These are phyloP conservation scores for Zymoseptoria ardabiliae DNA, from an alignment of 2,329 filamentous ascomycete genomes.

Conservation along the genomic window DNA sequence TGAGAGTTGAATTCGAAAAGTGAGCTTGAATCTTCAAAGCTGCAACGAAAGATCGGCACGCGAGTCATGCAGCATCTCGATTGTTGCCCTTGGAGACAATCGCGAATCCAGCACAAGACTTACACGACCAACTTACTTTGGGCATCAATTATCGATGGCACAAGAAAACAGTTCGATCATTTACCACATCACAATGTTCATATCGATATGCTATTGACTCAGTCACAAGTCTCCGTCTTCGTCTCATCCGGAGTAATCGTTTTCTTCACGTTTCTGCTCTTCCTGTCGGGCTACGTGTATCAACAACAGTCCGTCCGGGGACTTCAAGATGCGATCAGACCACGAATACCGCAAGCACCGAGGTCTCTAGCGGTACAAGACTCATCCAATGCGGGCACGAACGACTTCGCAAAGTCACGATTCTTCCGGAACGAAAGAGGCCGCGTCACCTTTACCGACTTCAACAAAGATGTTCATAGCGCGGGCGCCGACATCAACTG, in stretches of 20 bases:
- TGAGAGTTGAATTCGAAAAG: background rate
- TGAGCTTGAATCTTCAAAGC: background rate
- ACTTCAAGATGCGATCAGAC: conserved; percentile 65
- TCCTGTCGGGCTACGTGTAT: conserved; percentile 78
- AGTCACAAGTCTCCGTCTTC: conserved; percentile 62
- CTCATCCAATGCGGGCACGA: conserved; percentile 5
- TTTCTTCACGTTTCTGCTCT: conserved; percentile 72
- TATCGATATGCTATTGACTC: conserved; percentile 37
- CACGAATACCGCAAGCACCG: conserved; percentile 39
- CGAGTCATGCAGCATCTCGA: background rate
- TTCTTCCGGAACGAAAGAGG: conserved; percentile 20
- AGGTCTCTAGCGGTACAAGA: conserved; percentile 12
- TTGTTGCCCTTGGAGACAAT: conserved; percentile 1
- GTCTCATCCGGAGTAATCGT: conserved; percentile 59
- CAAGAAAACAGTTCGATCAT: background rate
- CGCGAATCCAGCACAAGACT: background rate
- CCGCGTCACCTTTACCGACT: conserved; percentile 23
- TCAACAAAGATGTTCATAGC: conserved; percentile 18
- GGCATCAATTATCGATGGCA: background rate
- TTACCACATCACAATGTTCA: background rate
- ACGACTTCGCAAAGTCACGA: conserved; percentile 21
- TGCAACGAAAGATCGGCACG: background rate
- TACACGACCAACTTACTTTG: background rate
- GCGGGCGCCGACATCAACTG: conserved; percentile 33
- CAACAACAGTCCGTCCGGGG: conserved; percentile 79